These are phyloP conservation scores for Urostyla sp. DNA, from an alignment of 73 alveolate genomes.

Conservation along the genomic window DNA sequence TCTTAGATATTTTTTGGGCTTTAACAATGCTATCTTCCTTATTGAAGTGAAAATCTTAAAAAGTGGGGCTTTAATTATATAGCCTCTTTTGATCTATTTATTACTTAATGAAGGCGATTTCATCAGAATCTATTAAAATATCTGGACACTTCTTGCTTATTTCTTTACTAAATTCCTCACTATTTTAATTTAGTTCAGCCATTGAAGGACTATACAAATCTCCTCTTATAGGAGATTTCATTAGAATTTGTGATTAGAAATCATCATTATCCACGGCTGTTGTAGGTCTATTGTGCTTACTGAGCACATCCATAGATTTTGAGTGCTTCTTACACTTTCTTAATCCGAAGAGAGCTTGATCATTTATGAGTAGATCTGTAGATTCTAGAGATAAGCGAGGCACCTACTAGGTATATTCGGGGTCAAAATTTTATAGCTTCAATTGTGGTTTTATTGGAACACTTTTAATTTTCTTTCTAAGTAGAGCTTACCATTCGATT, in stretches of 20 bases:
- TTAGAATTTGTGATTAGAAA: no score
- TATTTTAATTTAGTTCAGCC: not conserved
- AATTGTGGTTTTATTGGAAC: not conserved
- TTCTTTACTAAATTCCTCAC: not conserved
- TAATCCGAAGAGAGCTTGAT: not conserved
- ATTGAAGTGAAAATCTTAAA: not conserved
- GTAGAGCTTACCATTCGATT: constrained; percentile 71
- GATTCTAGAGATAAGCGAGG: not conserved
- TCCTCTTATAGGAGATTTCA: no score
- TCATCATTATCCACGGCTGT: no score
- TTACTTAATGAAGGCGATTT: not conserved
- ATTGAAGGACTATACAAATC: not conserved
- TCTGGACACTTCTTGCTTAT: no score
- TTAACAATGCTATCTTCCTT: not conserved
- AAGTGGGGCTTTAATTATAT: not conserved
- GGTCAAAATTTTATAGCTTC: constrained; percentile 56
- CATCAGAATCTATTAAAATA: not conserved
- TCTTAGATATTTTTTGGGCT: not conserved
- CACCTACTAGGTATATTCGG: constrained; percentile 29
- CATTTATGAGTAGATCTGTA: not conserved
- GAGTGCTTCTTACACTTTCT: not conserved
- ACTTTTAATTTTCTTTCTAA: constrained; percentile 49
- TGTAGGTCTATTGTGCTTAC: not conserved
- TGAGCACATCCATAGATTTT: not conserved
- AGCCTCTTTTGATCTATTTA: not conserved